A percentile compares a stretch with the other conserved stretches of the same genome.
Conservation (phyloP, 768 basidiomycete genomes). For the Auriscalpium vulgare region DNA sequence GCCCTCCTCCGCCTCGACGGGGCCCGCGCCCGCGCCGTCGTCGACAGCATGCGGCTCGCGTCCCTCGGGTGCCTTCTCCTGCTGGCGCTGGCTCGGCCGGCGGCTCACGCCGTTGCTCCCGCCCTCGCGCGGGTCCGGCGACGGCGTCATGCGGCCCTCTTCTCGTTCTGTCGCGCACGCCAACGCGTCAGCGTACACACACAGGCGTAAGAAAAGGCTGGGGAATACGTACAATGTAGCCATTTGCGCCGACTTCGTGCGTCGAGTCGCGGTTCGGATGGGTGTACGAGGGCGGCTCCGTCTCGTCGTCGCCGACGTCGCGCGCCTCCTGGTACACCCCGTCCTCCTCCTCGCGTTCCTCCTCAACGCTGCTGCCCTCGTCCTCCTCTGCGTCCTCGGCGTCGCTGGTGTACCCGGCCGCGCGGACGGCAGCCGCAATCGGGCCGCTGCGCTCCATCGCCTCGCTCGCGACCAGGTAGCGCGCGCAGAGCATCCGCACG, state of each 20-base stretch:
- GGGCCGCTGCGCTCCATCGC: constrained; percentile 88
- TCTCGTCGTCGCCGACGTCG: constrained; percentile 33
- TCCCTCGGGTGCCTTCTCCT: constrained; percentile 69
- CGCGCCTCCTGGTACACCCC: constrained; percentile 42
- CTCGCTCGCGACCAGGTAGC: constrained; percentile 92
- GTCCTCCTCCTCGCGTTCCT: constrained; percentile 39
- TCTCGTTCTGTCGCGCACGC: constrained; percentile 27
- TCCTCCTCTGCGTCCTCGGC: constrained; percentile 54
- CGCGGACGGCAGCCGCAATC: constrained; percentile 84
- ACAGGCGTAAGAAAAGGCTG: neutral
- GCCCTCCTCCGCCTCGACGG: constrained; percentile 3
- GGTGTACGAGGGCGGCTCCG: constrained; percentile 56
- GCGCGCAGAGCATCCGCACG: constrained; percentile 83
- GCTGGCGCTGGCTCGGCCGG: constrained; percentile 49
- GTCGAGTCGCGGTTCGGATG: constrained; percentile 34
- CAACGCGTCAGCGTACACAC: neutral
- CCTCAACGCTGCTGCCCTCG: constrained; percentile 53
- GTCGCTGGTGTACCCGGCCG: constrained; percentile 82
- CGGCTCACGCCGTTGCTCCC: constrained; percentile 30
- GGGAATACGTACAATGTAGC: constrained; percentile 46
- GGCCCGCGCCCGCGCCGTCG: constrained; percentile 12
- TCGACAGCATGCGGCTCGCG: constrained; percentile 27
- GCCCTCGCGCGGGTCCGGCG: constrained; percentile 14
- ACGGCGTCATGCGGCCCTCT: constrained; percentile 18
- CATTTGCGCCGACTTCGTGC: constrained; percentile 39